A percentile compares a stretch with the other conserved stretches of the same genome.
phyloP scores from a whole-genome alignment of 2,329 filamentous ascomycete genomes.

The Huntiella abstrusa region DNA sequence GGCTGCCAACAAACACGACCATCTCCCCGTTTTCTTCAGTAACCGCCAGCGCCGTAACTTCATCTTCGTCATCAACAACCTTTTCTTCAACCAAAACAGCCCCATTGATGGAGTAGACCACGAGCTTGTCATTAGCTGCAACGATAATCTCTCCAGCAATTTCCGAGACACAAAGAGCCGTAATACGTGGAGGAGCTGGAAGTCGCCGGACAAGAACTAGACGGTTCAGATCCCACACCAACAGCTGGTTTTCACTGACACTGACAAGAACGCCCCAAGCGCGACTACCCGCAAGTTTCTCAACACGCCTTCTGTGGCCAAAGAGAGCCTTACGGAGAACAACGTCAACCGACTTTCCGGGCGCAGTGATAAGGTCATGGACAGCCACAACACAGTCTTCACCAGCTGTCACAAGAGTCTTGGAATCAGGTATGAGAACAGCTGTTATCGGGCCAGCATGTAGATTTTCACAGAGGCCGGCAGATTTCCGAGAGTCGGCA shows the following conservation, averaged over 20 bases:
- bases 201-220: slow-evolving; percentile 69
- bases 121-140: slow-evolving; percentile 54
- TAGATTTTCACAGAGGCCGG: slow-evolving; percentile 82
- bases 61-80: slow-evolving; percentile 28
- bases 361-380: slow-evolving; percentile 48
- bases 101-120: slow-evolving; percentile 78
- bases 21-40: slow-evolving; percentile 83
- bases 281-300: slow-evolving; percentile 64
- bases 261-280: slow-evolving; percentile 80
- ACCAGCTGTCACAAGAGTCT: slow-evolving; percentile 77
- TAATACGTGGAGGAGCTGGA: slow-evolving; percentile 29
- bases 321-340: slow-evolving; percentile 65
- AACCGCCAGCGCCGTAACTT: slow-evolving; percentile 64
- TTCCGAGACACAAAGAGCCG: slow-evolving; percentile 77
- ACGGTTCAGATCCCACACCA: slow-evolving; percentile 88
- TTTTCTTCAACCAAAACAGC: slow-evolving; percentile 64
- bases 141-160: slow-evolving; percentile 78
- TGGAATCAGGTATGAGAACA: slow-evolving; percentile 71
- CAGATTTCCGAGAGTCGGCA: slow-evolving; percentile 60
- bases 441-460: slow-evolving; percentile 80
- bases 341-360: slow-evolving; percentile 56
- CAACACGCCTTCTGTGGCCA: slow-evolving; percentile 73
- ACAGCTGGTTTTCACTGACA: slow-evolving; percentile 59
- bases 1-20: slow-evolving; percentile 77
- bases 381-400: slow-evolving; percentile 82